Conservation (phyloP, 805 yeast genomes). For the Grigorovia yakushimaensis region DNA sequence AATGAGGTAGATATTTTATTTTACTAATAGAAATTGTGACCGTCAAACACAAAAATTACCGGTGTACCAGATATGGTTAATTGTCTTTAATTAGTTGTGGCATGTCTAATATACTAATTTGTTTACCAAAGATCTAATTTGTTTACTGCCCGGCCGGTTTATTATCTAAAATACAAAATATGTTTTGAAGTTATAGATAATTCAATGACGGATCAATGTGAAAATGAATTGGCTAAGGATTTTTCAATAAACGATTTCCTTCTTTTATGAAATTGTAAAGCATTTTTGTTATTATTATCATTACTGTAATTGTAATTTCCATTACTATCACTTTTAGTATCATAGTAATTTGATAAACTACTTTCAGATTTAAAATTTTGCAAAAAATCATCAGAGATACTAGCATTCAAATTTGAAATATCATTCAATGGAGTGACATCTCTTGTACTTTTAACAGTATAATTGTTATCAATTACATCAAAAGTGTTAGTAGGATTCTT, state of each 20-base stretch:
- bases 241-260: conserved; percentile 17
- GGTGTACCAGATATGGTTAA: too few relatives aligned
- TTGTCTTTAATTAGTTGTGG: too few relatives aligned
- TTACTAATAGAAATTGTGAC: too few relatives aligned
- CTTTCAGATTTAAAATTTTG: conserved; percentile 5
- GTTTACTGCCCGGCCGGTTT: too few relatives aligned
- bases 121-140: too few relatives aligned
- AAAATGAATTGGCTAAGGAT: conserved; percentile 16
- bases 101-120: too few relatives aligned
- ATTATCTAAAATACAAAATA: too few relatives aligned
- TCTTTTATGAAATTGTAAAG: conserved; percentile 5
- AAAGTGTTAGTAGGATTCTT: not conserved
- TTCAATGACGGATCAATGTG: too few relatives aligned
- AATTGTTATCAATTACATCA: not conserved
- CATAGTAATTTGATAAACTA: not conserved
- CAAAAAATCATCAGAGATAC: not conserved
- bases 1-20: too few relatives aligned
- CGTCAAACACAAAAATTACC: too few relatives aligned
- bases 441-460: not conserved
- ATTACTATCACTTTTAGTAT: not conserved
- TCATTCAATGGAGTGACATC: not conserved
- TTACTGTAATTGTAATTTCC: not conserved
- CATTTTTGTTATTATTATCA: not conserved
- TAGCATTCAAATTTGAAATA: not conserved
- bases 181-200: too few relatives aligned